A percentile compares a stretch with the other conserved stretches of the same genome.
Evolutionary conservation across 108 stramenopile species (phyloP).

Genomic region (Stephanodiscus triporus): DNA sequence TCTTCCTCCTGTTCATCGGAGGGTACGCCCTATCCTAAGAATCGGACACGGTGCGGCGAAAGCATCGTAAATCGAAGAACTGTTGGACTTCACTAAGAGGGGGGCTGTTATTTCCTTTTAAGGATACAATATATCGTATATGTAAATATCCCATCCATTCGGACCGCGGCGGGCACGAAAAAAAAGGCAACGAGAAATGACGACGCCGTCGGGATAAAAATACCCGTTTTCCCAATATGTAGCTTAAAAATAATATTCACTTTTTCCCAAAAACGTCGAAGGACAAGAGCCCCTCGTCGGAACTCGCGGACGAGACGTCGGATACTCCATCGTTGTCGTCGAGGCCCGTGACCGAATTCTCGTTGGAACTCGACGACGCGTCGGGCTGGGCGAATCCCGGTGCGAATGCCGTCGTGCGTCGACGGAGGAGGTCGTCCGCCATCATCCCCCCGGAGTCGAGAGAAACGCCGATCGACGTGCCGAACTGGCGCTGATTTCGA

Average conservation of each 20-base stretch:
- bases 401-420: background rate
- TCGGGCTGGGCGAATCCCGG: background rate
- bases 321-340: conserved; percentile 6
- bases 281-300: conserved; percentile 41
- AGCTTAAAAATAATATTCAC: background rate
- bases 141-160: too few relatives aligned
- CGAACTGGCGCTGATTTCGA: conserved; percentile 49
- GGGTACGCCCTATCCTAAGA: conserved; percentile 77
- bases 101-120: too few relatives aligned
- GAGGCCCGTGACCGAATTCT: background rate
- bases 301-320: conserved; percentile 13
- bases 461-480: conserved; percentile 36
- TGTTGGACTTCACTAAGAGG: background rate
- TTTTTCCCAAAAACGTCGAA: conserved; percentile 40
- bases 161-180: background rate
- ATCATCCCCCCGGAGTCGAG: conserved; percentile 17
- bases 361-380: background rate
- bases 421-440: background rate
- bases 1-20: conserved; percentile 85
- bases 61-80: background rate
- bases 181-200: background rate
- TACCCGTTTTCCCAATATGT: too few relatives aligned
- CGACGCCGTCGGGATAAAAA: background rate
- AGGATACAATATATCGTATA: too few relatives aligned
- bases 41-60: background rate